These are phyloP conservation scores for Globisporangium ultimum DNA, from an alignment of 352 stramenopile species.

Conservation along the genomic window DNA sequence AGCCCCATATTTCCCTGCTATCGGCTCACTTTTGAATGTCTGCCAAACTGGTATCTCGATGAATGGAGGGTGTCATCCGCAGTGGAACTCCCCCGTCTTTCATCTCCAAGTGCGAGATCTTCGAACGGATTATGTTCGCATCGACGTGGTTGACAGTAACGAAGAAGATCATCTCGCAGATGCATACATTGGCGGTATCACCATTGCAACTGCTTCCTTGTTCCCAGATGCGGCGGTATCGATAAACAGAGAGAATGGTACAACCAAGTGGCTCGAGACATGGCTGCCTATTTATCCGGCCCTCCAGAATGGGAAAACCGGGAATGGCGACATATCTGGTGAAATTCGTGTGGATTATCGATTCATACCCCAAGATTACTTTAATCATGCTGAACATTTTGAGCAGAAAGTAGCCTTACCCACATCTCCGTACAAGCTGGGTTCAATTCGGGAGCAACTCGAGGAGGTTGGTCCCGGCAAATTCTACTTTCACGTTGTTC, in stretches of 20 bases:
- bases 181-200: conserved; percentile 32
- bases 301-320: not conserved
- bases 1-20: conserved; percentile 12
- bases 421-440: conserved; percentile 7
- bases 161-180: conserved; percentile 54
- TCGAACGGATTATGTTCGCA: conserved; percentile 28
- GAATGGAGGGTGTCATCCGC: conserved; percentile 44
- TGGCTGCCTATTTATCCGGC: conserved; percentile 40
- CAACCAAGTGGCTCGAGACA: conserved; percentile 36
- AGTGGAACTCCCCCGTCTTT: conserved; percentile 45
- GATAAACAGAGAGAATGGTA: not conserved
- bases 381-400: conserved; percentile 8
- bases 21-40: conserved; percentile 1
- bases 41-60: conserved; percentile 46
- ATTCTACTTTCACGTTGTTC: conserved; percentile 31
- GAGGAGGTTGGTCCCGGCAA: conserved; percentile 11
- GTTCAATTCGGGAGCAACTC: not conserved
- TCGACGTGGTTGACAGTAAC: conserved; percentile 53
- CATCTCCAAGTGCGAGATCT: conserved; percentile 25
- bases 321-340: conserved; percentile 14
- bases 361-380: conserved; percentile 36
- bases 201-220: conserved; percentile 26
- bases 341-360: conserved; percentile 51
- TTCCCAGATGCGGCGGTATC: conserved; percentile 17
- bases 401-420: conserved; percentile 1